phyloP scores from a whole-genome alignment of 2,329 filamentous ascomycete species.

The Alternaria sp. region DNA sequence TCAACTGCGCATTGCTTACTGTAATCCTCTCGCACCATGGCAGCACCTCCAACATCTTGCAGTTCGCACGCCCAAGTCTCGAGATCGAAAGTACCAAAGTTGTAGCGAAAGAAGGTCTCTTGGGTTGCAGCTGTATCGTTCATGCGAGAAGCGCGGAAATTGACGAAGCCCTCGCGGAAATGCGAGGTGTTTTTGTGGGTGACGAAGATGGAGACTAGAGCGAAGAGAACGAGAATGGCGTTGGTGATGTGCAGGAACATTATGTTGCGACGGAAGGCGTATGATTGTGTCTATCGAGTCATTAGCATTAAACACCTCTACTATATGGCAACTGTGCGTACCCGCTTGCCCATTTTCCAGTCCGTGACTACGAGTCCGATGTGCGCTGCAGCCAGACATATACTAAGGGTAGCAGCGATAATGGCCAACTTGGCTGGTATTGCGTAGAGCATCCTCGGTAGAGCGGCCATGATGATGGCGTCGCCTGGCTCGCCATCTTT shows the following conservation, averaged over 20 bases:
- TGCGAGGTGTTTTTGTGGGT: slow-evolving; percentile 42
- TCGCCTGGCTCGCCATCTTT: slow-evolving; percentile 15
- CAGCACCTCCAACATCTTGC: slow-evolving; percentile 27
- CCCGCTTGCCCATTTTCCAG: slow-evolving; percentile 38
- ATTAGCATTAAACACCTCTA: neutral
- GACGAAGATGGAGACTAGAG: slow-evolving; percentile 40
- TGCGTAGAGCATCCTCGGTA: slow-evolving; percentile 36
- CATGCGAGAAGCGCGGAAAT: slow-evolving; percentile 28
- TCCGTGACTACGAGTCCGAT: slow-evolving; percentile 33
- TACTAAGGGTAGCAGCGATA: slow-evolving; percentile 32
- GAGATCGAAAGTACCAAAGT: slow-evolving; percentile 46
- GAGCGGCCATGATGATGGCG: slow-evolving; percentile 37
- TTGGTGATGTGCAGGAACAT: slow-evolving; percentile 46
- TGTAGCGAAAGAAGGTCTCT: slow-evolving; percentile 35
- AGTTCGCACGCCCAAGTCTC: slow-evolving; percentile 49
- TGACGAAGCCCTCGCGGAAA: slow-evolving; percentile 38
- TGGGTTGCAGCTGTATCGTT: slow-evolving; percentile 19
- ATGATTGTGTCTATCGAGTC: slow-evolving; percentile 34
- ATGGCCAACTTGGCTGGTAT: slow-evolving; percentile 41
- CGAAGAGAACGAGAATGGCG: slow-evolving; percentile 40
- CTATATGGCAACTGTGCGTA: slow-evolving; percentile 10
- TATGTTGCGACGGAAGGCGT: slow-evolving; percentile 45
- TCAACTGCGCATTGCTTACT: slow-evolving; percentile 40
- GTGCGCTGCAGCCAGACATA: slow-evolving; percentile 32
- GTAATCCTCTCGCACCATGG: slow-evolving; percentile 41